Evolutionary conservation across 306 rosid genomes (phyloP).

Genomic region (Vigna angularis): DNA sequence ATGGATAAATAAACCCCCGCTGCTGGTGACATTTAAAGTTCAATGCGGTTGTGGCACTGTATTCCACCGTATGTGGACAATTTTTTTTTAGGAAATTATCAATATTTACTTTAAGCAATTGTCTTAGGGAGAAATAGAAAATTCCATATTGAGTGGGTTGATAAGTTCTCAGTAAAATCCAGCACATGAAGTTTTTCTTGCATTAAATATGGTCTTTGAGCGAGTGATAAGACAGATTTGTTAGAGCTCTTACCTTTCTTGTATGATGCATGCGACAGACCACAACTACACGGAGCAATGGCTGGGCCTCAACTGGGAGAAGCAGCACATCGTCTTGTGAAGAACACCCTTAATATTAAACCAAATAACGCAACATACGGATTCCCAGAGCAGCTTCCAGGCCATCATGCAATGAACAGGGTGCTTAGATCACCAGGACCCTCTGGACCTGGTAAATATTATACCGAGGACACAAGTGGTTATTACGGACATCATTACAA

Average conservation of each 20-base stretch:
- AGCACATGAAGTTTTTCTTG: slow-evolving; percentile 26
- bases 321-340: slow-evolving; percentile 96
- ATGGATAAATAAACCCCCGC: slow-evolving; percentile 12
- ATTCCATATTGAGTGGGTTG: slow-evolving; percentile 1
- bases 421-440: slow-evolving; percentile 64
- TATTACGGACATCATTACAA: slow-evolving; percentile 59
- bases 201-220: slow-evolving; percentile 32
- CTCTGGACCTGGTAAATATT: slow-evolving; percentile 73
- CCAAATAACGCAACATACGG: slow-evolving; percentile 60
- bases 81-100: slow-evolving; percentile 12
- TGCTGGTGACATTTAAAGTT: slow-evolving; percentile 25
- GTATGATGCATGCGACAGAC: slow-evolving; percentile 60
- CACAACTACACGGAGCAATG: slow-evolving; percentile 81
- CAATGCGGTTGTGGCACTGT: not conserved
- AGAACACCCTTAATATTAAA: slow-evolving; percentile 76
- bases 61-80: not conserved
- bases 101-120: slow-evolving; percentile 20
- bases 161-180: slow-evolving; percentile 27
- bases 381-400: slow-evolving; percentile 62
- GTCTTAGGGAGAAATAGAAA: slow-evolving; percentile 19
- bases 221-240: not conserved
- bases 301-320: slow-evolving; percentile 89
- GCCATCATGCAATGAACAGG: slow-evolving; percentile 56
- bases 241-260: slow-evolving; percentile 32
- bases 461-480: slow-evolving; percentile 64